These are phyloP conservation scores for Parastagonospora avenae DNA, from an alignment of 2,329 filamentous ascomycete genomes.

Conservation along the genomic window DNA sequence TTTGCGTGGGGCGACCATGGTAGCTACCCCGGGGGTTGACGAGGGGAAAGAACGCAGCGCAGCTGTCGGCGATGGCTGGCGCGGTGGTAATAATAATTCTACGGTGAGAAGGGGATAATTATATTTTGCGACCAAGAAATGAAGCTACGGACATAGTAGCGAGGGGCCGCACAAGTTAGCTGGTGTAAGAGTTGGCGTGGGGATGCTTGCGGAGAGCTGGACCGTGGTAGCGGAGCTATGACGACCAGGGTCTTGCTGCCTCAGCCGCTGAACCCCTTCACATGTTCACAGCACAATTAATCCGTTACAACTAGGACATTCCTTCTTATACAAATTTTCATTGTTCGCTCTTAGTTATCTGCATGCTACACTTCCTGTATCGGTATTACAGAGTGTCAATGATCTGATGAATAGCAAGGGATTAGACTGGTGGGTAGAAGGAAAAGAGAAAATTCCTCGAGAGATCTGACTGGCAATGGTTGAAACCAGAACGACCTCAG, in stretches of 20 bases:
- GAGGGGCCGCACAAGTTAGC: too few relatives aligned
- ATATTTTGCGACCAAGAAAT: background rate
- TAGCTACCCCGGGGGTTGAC: constrained; percentile 17
- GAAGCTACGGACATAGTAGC: too few relatives aligned
- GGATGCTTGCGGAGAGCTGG: constrained; percentile 34
- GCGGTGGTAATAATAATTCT: background rate
- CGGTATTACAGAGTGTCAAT: too few relatives aligned
- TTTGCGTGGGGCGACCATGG: constrained; percentile 61
- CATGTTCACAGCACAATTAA: too few relatives aligned
- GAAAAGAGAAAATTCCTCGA: too few relatives aligned
- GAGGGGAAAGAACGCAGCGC: constrained; percentile 1
- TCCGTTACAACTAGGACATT: too few relatives aligned
- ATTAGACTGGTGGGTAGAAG: too few relatives aligned
- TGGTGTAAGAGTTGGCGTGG: constrained; percentile 16
- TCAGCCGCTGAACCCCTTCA: background rate
- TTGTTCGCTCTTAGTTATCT: too few relatives aligned
- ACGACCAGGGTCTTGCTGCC: constrained; percentile 21
- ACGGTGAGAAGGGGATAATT: background rate
- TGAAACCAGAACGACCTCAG: too few relatives aligned
- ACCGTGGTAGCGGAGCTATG: constrained; percentile 23
- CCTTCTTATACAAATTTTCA: background rate
- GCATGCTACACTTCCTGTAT: too few relatives aligned
- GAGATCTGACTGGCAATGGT: too few relatives aligned
- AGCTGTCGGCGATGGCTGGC: background rate
- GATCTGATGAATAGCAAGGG: too few relatives aligned